phyloP scores from a whole-genome alignment of 495 filamentous ascomycete genomes.

The Lophium mytilinum region DNA sequence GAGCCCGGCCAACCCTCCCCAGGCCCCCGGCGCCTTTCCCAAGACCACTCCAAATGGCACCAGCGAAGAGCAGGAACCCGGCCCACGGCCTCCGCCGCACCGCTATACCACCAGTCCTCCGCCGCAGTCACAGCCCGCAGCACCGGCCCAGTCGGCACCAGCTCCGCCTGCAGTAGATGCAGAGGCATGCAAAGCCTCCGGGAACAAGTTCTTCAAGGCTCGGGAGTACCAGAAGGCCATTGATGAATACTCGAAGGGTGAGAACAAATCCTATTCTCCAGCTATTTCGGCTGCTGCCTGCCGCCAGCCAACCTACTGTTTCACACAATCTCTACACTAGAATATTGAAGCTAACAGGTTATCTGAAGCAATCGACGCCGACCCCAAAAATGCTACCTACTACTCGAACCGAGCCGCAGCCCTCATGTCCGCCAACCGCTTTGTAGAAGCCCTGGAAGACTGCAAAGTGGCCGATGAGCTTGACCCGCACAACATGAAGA shows the following conservation, averaged over 20 bases:
- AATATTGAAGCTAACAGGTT: constrained; percentile 5
- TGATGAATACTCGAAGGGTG: constrained; percentile 90
- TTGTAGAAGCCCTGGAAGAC: constrained; percentile 72
- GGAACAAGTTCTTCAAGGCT: constrained; percentile 94
- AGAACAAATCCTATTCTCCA: constrained; percentile 2
- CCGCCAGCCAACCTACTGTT: background rate
- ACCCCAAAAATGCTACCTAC: constrained; percentile 75
- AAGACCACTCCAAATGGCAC: constrained; percentile 42
- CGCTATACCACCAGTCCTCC: constrained; percentile 51
- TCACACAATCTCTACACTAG: background rate
- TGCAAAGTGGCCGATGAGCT: constrained; percentile 69
- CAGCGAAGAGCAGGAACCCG: constrained; percentile 38
- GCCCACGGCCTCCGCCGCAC: constrained; percentile 77
- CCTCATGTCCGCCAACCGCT: constrained; percentile 75
- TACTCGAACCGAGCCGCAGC: constrained; percentile 93
- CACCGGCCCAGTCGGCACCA: constrained; percentile 26
- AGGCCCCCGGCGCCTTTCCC: constrained; percentile 26
- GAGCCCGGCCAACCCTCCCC: constrained; percentile 34
- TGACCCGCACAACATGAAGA: constrained; percentile 75
- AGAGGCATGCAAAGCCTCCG: constrained; percentile 81
- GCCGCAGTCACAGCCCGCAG: constrained; percentile 25
- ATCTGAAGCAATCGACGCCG: constrained; percentile 65
- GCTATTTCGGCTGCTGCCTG: constrained; percentile 9
- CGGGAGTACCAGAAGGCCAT: constrained; percentile 79
- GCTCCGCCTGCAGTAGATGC: constrained; percentile 55